These are phyloP conservation scores for Yamadazyma akitaensis DNA, from an alignment of 805 yeast genomes.

Conservation along the genomic window DNA sequence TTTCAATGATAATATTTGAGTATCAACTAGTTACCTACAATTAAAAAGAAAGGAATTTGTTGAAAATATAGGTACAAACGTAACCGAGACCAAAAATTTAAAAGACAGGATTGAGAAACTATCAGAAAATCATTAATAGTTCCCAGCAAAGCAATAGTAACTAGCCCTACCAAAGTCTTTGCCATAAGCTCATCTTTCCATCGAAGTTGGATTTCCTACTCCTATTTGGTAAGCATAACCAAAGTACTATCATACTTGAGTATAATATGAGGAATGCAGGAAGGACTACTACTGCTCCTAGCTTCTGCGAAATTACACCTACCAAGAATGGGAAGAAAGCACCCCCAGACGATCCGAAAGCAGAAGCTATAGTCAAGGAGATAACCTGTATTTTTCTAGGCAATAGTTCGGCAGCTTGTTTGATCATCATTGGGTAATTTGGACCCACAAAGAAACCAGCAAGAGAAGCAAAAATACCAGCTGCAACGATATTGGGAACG, in stretches of 20 bases:
- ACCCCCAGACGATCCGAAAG: slow-evolving; percentile 59
- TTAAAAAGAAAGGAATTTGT: too few species aligned
- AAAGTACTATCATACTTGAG: slow-evolving; percentile 23
- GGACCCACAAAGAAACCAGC: slow-evolving; percentile 69
- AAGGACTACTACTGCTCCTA: slow-evolving; percentile 48
- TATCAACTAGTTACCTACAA: too few species aligned
- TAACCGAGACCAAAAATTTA: too few species aligned
- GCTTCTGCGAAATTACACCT: slow-evolving; percentile 46
- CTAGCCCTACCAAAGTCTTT: slow-evolving; percentile 13
- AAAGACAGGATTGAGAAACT: too few species aligned
- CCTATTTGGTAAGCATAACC: slow-evolving; percentile 18
- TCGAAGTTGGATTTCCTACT: slow-evolving; percentile 9
- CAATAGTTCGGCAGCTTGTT: slow-evolving; percentile 38
- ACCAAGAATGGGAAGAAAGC: slow-evolving; percentile 54
- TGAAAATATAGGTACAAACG: too few species aligned
- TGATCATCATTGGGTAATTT: slow-evolving; percentile 52
- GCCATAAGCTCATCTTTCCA: slow-evolving; percentile 13
- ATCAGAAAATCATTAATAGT: too few species aligned
- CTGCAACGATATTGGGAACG: slow-evolving; percentile 41
- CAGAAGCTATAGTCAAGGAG: slow-evolving; percentile 48
- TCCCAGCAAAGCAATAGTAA: too few species aligned
- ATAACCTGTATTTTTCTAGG: slow-evolving; percentile 53
- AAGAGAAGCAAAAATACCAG: slow-evolving; percentile 46
- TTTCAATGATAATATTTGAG: too few species aligned
- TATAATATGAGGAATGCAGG: slow-evolving; percentile 44